Percentiles rank a stretch among this genome's conserved stretches.
Evolutionary conservation across 2,329 filamentous ascomycete genomes (phyloP).

Genomic region (Apiospora kogelbergensis): DNA sequence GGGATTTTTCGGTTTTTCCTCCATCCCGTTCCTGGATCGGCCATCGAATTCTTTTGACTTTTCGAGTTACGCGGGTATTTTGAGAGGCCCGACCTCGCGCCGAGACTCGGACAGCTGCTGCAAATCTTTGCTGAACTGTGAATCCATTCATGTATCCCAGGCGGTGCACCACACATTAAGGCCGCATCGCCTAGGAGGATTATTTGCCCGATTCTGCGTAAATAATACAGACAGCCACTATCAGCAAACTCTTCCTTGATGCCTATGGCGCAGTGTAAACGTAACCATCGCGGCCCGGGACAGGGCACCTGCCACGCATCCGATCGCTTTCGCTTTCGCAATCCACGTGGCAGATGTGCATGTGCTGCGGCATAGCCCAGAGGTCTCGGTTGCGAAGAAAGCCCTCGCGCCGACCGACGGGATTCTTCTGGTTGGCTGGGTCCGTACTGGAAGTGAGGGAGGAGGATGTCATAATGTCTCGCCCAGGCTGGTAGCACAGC

Average conservation of each 20-base stretch:
- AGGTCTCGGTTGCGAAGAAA: neutral
- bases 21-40: neutral
- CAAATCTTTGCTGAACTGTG: neutral
- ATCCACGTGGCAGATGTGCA: neutral
- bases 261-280: no score
- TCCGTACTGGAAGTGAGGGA: neutral
- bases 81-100: neutral
- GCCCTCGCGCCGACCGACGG: neutral
- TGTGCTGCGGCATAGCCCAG: neutral
- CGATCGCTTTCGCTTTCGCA: neutral
- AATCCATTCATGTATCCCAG: neutral
- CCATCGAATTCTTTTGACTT: neutral
- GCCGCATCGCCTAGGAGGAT: neutral
- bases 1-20: neutral
- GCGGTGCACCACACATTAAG: neutral
- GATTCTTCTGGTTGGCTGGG: neutral
- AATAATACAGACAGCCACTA: no score
- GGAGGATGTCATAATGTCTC: neutral
- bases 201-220: neutral
- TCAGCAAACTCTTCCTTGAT: no score
- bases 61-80: neutral
- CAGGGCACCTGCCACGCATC: neutral
- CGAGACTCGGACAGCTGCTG: neutral
- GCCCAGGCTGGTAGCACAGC: neutral
- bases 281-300: no score